A percentile compares a stretch with the other conserved stretches of the same genome.
Conservation (phyloP, 192 early-diverging fungal genomes). For the Haplosporangium gracile region DNA sequence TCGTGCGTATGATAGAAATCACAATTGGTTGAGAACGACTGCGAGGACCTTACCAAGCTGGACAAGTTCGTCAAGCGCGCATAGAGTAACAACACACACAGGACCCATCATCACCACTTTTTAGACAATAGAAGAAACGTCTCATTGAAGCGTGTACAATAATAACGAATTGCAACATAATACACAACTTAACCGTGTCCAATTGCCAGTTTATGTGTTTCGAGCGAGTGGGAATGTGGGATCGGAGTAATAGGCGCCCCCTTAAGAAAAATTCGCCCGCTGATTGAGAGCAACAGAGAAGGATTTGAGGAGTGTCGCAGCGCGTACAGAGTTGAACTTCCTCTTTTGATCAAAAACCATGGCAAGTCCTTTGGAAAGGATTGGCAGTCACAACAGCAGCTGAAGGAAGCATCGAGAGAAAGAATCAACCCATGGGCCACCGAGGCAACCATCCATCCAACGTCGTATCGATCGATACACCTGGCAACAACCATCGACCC, state of each 20-base stretch:
- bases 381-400: constrained; percentile 28
- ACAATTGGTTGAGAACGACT: constrained; percentile 39
- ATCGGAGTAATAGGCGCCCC: not conserved
- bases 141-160: not conserved
- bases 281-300: too few species aligned
- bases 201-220: too few species aligned
- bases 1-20: constrained; percentile 23
- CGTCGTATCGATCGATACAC: constrained; percentile 18
- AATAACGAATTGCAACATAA: not conserved
- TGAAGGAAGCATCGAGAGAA: not conserved
- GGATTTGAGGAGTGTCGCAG: not conserved
- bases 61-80: constrained; percentile 33
- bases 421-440: not conserved
- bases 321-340: constrained; percentile 24
- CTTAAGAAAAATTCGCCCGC: not conserved
- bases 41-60: constrained; percentile 31
- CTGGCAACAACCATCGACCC: not conserved
- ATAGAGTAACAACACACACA: not conserved
- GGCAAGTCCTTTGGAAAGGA: constrained; percentile 39
- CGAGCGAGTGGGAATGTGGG: too few species aligned
- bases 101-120: not conserved
- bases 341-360: constrained; percentile 55
- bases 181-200: too few species aligned
- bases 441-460: constrained; percentile 35
- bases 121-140: not conserved